Percentiles rank a stretch among this genome's conserved stretches.
Evolutionary conservation across 2,329 filamentous ascomycete species (phyloP).

Genomic region (Colletotrichum cereale): DNA sequence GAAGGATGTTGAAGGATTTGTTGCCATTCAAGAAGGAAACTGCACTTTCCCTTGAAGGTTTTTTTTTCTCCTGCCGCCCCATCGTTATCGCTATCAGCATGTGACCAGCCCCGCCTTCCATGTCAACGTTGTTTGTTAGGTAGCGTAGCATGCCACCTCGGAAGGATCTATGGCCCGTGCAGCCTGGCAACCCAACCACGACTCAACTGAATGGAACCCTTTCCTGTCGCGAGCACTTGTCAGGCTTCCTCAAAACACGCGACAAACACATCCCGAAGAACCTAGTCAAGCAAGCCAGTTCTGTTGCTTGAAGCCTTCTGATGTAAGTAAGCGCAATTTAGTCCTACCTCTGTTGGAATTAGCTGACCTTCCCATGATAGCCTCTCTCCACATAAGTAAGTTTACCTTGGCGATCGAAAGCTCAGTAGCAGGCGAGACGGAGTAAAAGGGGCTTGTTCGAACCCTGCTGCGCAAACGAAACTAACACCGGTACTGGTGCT

Average conservation of each 20-base stretch:
- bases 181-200: constrained; percentile 21
- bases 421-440: constrained; percentile 2
- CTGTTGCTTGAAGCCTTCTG: not conserved
- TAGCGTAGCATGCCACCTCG: constrained; percentile 14
- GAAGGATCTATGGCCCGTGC: constrained; percentile 32
- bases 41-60: constrained; percentile 47
- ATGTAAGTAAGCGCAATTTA: constrained; percentile 6
- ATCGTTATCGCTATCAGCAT: constrained; percentile 41
- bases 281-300: constrained; percentile 1
- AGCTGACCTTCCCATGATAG: not conserved
- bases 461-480: constrained; percentile 5
- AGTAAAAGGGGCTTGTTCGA: constrained; percentile 21
- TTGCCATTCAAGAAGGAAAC: constrained; percentile 43
- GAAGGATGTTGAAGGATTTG: constrained; percentile 38
- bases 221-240: constrained; percentile 25
- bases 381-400: constrained; percentile 19
- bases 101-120: constrained; percentile 33
- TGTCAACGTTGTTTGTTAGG: constrained; percentile 20
- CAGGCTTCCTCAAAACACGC: constrained; percentile 32
- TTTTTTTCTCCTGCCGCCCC: constrained; percentile 34
- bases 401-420: constrained; percentile 9
- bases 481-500: constrained; percentile 6
- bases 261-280: constrained; percentile 16
- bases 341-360: not conserved
- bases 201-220: constrained; percentile 28